Percentiles rank a stretch among this genome's conserved stretches.
Conservation (phyloP, 2,329 filamentous ascomycete genomes). For the Aquanectria penicillioides region DNA sequence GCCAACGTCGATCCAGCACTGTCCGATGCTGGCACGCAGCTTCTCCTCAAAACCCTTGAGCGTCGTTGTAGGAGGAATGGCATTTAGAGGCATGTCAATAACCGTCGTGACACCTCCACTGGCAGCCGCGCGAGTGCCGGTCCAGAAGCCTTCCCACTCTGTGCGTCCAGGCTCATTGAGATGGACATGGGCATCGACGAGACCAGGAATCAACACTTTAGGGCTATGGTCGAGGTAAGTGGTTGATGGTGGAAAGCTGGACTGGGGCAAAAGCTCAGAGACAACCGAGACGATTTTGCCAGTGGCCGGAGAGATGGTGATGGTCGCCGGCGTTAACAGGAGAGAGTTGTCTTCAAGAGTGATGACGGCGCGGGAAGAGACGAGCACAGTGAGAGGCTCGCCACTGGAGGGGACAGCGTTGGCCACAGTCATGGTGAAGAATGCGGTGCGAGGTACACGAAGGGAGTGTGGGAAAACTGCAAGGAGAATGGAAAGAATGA, state of each 20-base stretch:
- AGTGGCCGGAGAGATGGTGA: slow-evolving; percentile 78
- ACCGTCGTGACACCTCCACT: slow-evolving; percentile 97
- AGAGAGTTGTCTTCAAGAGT: slow-evolving; percentile 72
- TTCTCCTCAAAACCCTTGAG: slow-evolving; percentile 85
- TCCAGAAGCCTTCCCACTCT: slow-evolving; percentile 98
- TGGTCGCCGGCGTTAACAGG: slow-evolving; percentile 80
- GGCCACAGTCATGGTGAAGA: slow-evolving; percentile 45
- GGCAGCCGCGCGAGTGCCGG: slow-evolving; percentile 91
- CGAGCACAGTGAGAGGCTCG: slow-evolving; percentile 74
- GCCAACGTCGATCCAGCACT: slow-evolving; percentile 99
- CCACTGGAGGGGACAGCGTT: slow-evolving; percentile 31
- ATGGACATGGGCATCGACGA: slow-evolving; percentile 97
- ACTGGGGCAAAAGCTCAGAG: slow-evolving; percentile 77
- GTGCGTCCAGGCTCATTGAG: slow-evolving; percentile 96
- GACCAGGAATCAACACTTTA: slow-evolving; percentile 84
- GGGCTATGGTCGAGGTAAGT: slow-evolving; percentile 87
- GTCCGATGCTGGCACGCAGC: slow-evolving; percentile 80
- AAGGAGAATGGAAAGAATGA: slow-evolving; percentile 3
- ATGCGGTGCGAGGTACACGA: background rate
- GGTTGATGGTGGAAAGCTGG: slow-evolving; percentile 76
- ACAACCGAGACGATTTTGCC: slow-evolving; percentile 87
- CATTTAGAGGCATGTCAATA: slow-evolving; percentile 97
- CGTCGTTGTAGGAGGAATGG: slow-evolving; percentile 95
- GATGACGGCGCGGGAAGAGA: slow-evolving; percentile 85
- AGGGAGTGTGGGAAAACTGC: slow-evolving; percentile 6